A percentile compares a stretch with the other conserved stretches of the same genome.
phyloP scores from a whole-genome alignment of 441 rosid genomes.

The Rhodomyrtus psidioides region DNA sequence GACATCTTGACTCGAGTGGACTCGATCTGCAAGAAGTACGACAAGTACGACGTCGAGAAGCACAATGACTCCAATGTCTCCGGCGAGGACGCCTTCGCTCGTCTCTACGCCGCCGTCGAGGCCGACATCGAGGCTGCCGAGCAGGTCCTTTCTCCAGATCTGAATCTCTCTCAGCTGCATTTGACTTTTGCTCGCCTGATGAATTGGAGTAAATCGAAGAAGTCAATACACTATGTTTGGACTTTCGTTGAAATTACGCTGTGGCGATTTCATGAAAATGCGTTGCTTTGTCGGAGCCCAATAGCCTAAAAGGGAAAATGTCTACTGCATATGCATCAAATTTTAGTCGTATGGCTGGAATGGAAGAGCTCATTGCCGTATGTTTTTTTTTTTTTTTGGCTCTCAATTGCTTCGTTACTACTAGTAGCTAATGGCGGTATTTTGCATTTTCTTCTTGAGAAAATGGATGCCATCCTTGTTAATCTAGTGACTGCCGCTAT shows the following conservation, averaged over 20 bases:
- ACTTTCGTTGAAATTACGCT: neutral
- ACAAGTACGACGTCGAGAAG: conserved; percentile 85
- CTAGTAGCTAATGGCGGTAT: neutral
- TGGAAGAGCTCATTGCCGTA: neutral
- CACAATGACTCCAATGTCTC: conserved; percentile 68
- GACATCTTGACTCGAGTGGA: conserved; percentile 89
- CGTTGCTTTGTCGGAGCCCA: neutral
- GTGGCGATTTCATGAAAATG: neutral
- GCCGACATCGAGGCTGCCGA: conserved; percentile 72
- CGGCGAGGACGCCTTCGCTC: conserved; percentile 93
- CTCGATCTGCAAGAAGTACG: conserved; percentile 91
- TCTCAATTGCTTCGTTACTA: neutral
- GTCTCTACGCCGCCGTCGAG: conserved; percentile 58
- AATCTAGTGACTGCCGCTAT: neutral
- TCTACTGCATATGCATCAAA: neutral
- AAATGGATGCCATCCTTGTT: neutral
- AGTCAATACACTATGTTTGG: neutral
- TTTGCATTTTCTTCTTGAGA: neutral
- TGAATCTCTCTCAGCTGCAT: neutral
- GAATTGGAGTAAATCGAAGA: neutral
- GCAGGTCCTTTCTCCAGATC: conserved; percentile 38
- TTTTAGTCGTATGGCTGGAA: neutral
- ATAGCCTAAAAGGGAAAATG: neutral
- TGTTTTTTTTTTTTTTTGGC: neutral
- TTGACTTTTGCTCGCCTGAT: neutral